phyloP scores from a whole-genome alignment of 192 early-diverging fungal species.

The Gaertneriomyces sp. region DNA sequence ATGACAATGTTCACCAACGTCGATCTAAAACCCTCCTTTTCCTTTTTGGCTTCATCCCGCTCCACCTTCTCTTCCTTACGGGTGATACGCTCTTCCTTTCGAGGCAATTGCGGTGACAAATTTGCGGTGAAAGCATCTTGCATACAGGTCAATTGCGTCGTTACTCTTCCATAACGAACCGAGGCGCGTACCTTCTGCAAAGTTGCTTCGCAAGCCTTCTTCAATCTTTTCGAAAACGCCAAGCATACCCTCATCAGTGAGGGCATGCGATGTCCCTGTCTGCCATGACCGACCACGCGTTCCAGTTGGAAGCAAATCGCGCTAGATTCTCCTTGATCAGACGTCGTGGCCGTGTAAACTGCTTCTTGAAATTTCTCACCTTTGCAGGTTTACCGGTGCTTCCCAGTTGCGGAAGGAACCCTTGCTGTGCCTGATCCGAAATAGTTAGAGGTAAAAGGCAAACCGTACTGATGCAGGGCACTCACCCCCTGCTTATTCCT shows the following conservation, averaged over 20 bases:
- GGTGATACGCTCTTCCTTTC: background rate
- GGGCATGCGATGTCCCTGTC: conserved; percentile 46
- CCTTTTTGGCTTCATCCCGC: conserved; percentile 37
- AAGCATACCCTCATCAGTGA: conserved; percentile 27
- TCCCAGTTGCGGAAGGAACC: too few relatives aligned
- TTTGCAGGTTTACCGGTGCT: too few relatives aligned
- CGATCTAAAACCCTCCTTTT: conserved; percentile 55
- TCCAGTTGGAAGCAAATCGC: conserved; percentile 45
- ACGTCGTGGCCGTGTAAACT: background rate
- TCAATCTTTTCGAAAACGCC: conserved; percentile 43
- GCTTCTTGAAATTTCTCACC: background rate
- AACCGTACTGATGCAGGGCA: too few relatives aligned
- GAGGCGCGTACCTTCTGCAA: background rate
- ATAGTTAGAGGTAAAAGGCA: too few relatives aligned
- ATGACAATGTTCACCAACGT: conserved; percentile 59
- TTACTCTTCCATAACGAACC: background rate
- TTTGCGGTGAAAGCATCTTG: background rate
- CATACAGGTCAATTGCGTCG: background rate
- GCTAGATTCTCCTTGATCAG: conserved; percentile 16
- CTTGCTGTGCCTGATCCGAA: too few relatives aligned
- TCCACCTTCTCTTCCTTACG: background rate
- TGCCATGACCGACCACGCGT: conserved; percentile 49
- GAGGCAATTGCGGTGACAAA: conserved; percentile 1
- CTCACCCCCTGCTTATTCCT: too few relatives aligned
- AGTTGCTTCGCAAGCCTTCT: conserved; percentile 13